Evolutionary conservation across 805 yeast genomes (phyloP).

Genomic region (Candida fluviatilis): DNA sequence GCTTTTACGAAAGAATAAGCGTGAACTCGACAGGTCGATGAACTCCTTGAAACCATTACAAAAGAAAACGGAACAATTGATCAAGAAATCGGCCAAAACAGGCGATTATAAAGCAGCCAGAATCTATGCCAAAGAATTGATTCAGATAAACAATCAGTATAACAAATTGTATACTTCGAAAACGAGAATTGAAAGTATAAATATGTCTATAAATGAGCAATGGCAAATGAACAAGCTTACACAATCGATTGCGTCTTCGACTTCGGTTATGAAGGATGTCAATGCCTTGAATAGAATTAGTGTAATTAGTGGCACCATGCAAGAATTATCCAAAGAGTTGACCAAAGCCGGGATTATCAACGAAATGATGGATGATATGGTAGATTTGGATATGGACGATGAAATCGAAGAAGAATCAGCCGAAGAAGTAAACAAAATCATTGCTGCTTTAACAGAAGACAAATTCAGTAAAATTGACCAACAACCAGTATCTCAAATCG

Average conservation of each 20-base stretch:
- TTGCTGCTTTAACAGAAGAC: conserved; percentile 36
- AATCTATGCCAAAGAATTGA: conserved; percentile 77
- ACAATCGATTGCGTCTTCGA: conserved; percentile 72
- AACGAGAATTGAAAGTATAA: conserved; percentile 81
- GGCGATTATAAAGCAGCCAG: conserved; percentile 73
- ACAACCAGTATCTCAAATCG: conserved; percentile 17
- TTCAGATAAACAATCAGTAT: conserved; percentile 68
- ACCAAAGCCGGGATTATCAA: conserved; percentile 83
- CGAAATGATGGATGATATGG: conserved; percentile 91
- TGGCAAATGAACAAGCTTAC: conserved; percentile 81
- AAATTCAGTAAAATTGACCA: conserved; percentile 31
- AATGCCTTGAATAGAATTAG: conserved; percentile 76
- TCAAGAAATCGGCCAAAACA: conserved; percentile 70
- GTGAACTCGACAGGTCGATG: conserved; percentile 80
- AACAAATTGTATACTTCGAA: conserved; percentile 71
- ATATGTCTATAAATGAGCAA: conserved; percentile 87
- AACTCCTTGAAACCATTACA: conserved; percentile 54
- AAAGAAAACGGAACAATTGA: conserved; percentile 72
- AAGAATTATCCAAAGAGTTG: conserved; percentile 80
- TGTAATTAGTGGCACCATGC: conserved; percentile 75
- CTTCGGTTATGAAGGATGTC: conserved; percentile 85
- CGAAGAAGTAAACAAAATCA: conserved; percentile 60
- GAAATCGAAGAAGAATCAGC: conserved; percentile 65
- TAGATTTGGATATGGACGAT: conserved; percentile 70
- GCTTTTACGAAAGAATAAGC: conserved; percentile 74